Conservation (phyloP, 768 basidiomycete species). For the Punctularia strigosozonata region DNA sequence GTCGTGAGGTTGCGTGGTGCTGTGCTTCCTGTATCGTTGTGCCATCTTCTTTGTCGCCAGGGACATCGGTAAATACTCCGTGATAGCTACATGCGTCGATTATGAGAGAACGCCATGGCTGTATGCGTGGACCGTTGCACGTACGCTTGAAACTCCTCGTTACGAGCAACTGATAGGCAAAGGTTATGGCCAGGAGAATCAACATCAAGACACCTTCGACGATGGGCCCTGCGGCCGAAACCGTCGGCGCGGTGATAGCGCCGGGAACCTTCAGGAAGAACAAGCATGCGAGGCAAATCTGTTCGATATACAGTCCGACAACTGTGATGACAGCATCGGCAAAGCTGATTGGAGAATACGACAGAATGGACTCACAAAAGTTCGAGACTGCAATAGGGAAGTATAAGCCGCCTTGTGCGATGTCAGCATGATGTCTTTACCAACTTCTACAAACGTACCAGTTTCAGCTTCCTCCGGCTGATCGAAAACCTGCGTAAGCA, state of each 20-base stretch:
- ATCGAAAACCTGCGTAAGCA: constrained; percentile 40
- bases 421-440: constrained; percentile 6
- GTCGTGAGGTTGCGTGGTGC: constrained; percentile 9
- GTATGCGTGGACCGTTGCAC: constrained; percentile 8
- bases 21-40: constrained; percentile 25
- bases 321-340: constrained; percentile 29
- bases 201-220: constrained; percentile 43
- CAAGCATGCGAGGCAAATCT: constrained; percentile 50
- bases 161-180: constrained; percentile 27
- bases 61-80: constrained; percentile 46
- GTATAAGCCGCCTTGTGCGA: constrained; percentile 15
- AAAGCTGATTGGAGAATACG: constrained; percentile 11
- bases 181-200: constrained; percentile 43
- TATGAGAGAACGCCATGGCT: background rate
- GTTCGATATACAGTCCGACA: constrained; percentile 62
- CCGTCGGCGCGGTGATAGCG: constrained; percentile 11
- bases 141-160: constrained; percentile 28
- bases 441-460: constrained; percentile 14
- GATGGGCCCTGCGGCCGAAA: constrained; percentile 14
- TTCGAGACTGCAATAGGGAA: constrained; percentile 32
- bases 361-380: constrained; percentile 26
- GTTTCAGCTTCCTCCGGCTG: constrained; percentile 39
- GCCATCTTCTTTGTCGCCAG: constrained; percentile 47
- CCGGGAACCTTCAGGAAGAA: constrained; percentile 48
- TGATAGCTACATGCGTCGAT: constrained; percentile 26